A percentile compares a stretch with the other conserved stretches of the same genome.
These are phyloP conservation scores for Penicillium pulvis DNA, from an alignment of 495 filamentous ascomycete genomes.

Conservation along the genomic window DNA sequence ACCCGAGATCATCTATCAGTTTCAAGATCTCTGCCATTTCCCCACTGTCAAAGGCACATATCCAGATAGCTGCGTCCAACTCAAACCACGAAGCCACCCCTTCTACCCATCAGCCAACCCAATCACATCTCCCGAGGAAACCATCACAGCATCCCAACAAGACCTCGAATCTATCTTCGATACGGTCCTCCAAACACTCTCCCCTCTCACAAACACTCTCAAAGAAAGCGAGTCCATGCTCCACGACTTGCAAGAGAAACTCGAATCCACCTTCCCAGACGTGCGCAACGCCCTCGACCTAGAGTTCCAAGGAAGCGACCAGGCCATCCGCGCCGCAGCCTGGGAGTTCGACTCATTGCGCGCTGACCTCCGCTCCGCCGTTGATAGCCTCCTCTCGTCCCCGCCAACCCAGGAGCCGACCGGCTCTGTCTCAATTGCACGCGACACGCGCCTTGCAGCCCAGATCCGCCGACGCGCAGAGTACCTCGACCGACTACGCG, in stretches of 20 bases:
- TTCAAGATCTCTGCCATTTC: slow-evolving; percentile 35
- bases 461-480: slow-evolving; percentile 39
- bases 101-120: slow-evolving; percentile 10
- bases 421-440: slow-evolving; percentile 23
- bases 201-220: slow-evolving; percentile 29
- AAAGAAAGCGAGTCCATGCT: slow-evolving; percentile 42
- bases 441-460: slow-evolving; percentile 36
- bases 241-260: slow-evolving; percentile 30
- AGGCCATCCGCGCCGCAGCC: slow-evolving; percentile 36
- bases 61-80: slow-evolving; percentile 36
- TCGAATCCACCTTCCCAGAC: slow-evolving; percentile 37
- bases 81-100: slow-evolving; percentile 13
- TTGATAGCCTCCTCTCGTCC: slow-evolving; percentile 41
- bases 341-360: slow-evolving; percentile 44
- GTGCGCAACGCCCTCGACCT: slow-evolving; percentile 42
- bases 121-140: slow-evolving; percentile 24
- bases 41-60: slow-evolving; percentile 32
- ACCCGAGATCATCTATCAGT: slow-evolving; percentile 44
- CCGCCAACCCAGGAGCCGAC: slow-evolving; percentile 14
- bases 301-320: slow-evolving; percentile 44
- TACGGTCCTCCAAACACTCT: slow-evolving; percentile 34
- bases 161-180: slow-evolving; percentile 39
- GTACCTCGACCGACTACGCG: slow-evolving; percentile 41
- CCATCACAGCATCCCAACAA: slow-evolving; percentile 29
- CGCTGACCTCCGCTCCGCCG: slow-evolving; percentile 43